A percentile compares a stretch with the other conserved stretches of the same genome.
Evolutionary conservation across 495 filamentous ascomycete species (phyloP).

Genomic region (Penicillium bovifimosum): DNA sequence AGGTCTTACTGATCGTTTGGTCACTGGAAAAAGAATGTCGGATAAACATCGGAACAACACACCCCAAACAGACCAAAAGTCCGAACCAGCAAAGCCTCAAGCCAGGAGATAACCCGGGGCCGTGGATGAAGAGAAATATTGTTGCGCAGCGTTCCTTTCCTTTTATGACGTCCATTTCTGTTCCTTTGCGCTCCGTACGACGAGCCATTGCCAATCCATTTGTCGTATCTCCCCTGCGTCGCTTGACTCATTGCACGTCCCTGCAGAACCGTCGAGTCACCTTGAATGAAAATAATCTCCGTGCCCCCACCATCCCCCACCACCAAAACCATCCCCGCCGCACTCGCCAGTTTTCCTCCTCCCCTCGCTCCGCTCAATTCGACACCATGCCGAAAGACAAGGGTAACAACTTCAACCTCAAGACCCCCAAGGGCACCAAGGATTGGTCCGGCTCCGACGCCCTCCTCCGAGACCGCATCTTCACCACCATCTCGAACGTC

Average conservation of each 20-base stretch:
- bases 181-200: conserved; percentile 20
- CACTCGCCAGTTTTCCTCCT: conserved; percentile 28
- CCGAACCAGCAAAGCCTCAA: conserved; percentile 12
- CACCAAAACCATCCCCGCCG: conserved; percentile 27
- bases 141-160: conserved; percentile 10
- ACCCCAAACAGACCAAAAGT: conserved; percentile 13
- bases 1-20: too few species aligned
- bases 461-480: conserved; percentile 61
- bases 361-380: conserved; percentile 12
- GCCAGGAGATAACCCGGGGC: background rate
- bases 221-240: conserved; percentile 1
- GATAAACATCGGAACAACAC: conserved; percentile 20
- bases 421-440: conserved; percentile 47
- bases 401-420: conserved; percentile 36
- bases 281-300: conserved; percentile 30
- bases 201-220: conserved; percentile 22
- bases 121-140: conserved; percentile 2
- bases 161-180: conserved; percentile 25
- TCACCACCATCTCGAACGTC: conserved; percentile 72
- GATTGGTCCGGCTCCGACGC: conserved; percentile 36
- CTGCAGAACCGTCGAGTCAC: conserved; percentile 17
- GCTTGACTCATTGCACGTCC: conserved; percentile 17
- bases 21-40: too few species aligned
- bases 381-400: conserved; percentile 35
- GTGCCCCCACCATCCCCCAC: conserved; percentile 40